These are phyloP conservation scores for Ulota crispa DNA, from an alignment of 225 moss, liverwort and hornwort genomes.

Conservation along the genomic window DNA sequence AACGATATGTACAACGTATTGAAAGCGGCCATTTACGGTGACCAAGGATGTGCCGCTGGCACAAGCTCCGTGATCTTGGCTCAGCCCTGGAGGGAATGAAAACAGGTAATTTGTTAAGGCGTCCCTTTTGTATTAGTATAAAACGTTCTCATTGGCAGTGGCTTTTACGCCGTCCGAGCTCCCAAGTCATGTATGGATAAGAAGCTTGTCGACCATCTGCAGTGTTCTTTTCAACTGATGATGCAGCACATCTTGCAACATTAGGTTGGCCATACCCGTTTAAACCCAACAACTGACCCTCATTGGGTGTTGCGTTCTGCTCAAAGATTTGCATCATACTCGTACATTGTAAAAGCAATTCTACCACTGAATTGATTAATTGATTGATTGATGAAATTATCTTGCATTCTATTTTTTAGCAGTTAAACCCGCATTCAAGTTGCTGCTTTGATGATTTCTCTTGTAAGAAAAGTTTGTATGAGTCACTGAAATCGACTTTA, in stretches of 20 bases:
- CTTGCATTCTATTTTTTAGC: neutral
- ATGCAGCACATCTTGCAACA: conserved; percentile 8
- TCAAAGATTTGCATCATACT: conserved; percentile 30
- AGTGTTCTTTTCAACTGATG: neutral
- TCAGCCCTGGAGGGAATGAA: conserved; percentile 73
- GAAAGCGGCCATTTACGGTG: conserved; percentile 62
- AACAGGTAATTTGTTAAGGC: neutral
- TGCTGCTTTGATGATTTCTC: neutral
- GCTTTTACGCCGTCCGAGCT: conserved; percentile 30
- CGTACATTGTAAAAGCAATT: conserved; percentile 18
- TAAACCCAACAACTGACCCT: conserved; percentile 32
- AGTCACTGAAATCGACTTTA: neutral
- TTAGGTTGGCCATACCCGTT: conserved; percentile 25
- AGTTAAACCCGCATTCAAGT: neutral
- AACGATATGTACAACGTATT: conserved; percentile 66
- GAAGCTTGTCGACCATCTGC: conserved; percentile 24
- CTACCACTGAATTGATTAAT: conserved; percentile 1
- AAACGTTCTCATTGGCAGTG: conserved; percentile 26
- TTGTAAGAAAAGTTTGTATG: neutral
- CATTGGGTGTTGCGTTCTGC: conserved; percentile 56
- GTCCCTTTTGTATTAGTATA: conserved; percentile 37
- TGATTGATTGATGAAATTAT: neutral
- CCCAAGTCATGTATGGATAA: conserved; percentile 30
- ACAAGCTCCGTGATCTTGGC: conserved; percentile 52
- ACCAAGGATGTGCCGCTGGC: conserved; percentile 53